Evolutionary conservation across 2,329 filamentous ascomycete species (phyloP).

Genomic region (Hyphodiscus sp.): DNA sequence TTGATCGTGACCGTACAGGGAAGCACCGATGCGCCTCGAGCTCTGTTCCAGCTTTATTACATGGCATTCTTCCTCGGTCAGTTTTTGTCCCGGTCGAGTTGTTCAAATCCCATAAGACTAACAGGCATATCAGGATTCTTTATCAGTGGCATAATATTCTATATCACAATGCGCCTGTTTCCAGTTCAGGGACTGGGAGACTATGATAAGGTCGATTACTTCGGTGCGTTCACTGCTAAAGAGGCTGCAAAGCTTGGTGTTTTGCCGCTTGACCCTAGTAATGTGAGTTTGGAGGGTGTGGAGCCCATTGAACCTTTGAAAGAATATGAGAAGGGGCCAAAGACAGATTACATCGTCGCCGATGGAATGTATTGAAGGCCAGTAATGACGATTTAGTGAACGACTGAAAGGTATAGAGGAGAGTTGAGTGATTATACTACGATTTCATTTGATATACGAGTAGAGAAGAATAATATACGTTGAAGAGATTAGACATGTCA

Average conservation of each 20-base stretch:
- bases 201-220: constrained; percentile 38
- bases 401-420: not conserved
- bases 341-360: constrained; percentile 7
- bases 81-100: constrained; percentile 13
- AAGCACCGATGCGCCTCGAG: constrained; percentile 28
- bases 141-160: constrained; percentile 24
- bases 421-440: not conserved
- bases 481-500: not conserved
- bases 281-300: constrained; percentile 2
- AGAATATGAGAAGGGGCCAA: constrained; percentile 6
- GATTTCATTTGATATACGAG: not conserved
- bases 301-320: not conserved
- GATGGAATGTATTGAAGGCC: constrained; percentile 4
- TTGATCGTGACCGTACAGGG: constrained; percentile 6
- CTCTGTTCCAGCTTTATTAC: constrained; percentile 39
- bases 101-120: not conserved
- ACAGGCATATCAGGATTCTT: constrained; percentile 32
- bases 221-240: constrained; percentile 37
- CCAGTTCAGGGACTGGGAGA: constrained; percentile 35
- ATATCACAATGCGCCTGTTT: constrained; percentile 33
- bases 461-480: not conserved
- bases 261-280: not conserved
- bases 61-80: constrained; percentile 40
- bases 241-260: constrained; percentile 36
- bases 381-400: not conserved